These are phyloP conservation scores for Cladophialophora exuberans DNA, from an alignment of 2,329 filamentous ascomycete genomes.

Conservation along the genomic window DNA sequence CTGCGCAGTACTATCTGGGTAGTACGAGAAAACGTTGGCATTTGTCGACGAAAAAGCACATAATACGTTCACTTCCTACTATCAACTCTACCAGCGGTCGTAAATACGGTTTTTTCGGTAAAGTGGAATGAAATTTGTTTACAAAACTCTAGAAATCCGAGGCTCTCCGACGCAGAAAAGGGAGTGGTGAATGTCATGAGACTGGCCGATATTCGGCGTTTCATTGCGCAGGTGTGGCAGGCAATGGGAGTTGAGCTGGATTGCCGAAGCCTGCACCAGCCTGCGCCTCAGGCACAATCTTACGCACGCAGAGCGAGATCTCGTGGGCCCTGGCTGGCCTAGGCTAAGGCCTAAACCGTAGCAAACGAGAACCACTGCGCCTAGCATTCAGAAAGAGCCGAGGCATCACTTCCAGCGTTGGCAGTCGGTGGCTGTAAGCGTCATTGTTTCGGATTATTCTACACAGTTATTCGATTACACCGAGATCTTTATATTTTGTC, in stretches of 20 bases:
- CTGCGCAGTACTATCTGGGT: too few species aligned
- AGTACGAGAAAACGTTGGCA: too few species aligned
- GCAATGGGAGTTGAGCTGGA: constrained; percentile 8
- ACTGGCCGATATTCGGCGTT: not conserved
- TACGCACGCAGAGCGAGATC: constrained; percentile 12
- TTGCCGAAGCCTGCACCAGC: constrained; percentile 3
- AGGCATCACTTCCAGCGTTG: constrained; percentile 1
- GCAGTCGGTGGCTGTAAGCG: not conserved
- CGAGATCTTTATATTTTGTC: constrained; percentile 3
- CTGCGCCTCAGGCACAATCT: not conserved
- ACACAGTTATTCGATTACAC: not conserved
- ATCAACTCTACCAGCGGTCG: too few species aligned
- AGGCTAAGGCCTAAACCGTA: not conserved
- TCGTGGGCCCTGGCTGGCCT: too few species aligned
- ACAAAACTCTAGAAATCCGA: too few species aligned
- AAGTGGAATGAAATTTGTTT: too few species aligned
- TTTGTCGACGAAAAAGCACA: too few species aligned
- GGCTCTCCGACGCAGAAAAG: not conserved
- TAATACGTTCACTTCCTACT: too few species aligned
- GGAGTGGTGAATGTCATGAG: not conserved
- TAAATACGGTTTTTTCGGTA: too few species aligned
- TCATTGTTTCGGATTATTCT: constrained; percentile 2
- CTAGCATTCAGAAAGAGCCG: too few species aligned
- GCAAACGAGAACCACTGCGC: too few species aligned
- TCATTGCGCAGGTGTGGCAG: too few species aligned